Evolutionary conservation across 2,329 filamentous ascomycete species (phyloP), one percentile per base, ranked within the genome.

Genomic region (Fusarium irregulare): DNA sequence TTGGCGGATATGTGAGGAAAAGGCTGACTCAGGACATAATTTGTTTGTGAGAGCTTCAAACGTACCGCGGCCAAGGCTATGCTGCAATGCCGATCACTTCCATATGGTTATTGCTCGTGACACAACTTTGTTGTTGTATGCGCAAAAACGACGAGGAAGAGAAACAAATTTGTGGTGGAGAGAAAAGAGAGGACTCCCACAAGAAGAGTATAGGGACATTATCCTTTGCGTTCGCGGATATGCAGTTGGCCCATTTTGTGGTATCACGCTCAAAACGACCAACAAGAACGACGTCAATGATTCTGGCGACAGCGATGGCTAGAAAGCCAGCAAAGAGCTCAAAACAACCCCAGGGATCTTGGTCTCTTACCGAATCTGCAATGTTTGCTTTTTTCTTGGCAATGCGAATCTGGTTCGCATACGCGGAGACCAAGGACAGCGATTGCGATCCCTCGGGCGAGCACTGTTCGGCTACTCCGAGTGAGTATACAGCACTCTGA

Each of bases 321-420:
- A 14, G 34, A 12, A 37, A 37, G 12, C 61, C 47, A 49, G 21
- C 40, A 28, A 40, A 14, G 10, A 27, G 18, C 28, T 37, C 6
- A 30, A 6, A 28, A 32, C 12, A 40, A 21, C 20, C 20, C 18
- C 16, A 25, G 37, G 40, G 12, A 42, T n/a, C 32, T 28, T n/a
- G 44, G 56, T 27, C 49, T 25, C 32, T 50, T 27, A 23, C 27
- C n/a, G 30, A 13, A 23, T 18, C 41, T 51, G 14, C n/a, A 25
- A 49, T 59, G 14, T 25, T 46, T 49, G 34, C 45, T 61, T 53
- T 46, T 34, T 34, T 37, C 18, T n/a, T 50, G 47, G 40, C 53
- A 23, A 45, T 56, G 45, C 48, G 45, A 23, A 20, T 16, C 20
- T 37, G 25, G 21, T 30, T 25, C 37, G 32, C n/a, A 20, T 37